Conservation (phyloP, 169 alveolate genomes). For the Plasmodium berghei region DNA sequence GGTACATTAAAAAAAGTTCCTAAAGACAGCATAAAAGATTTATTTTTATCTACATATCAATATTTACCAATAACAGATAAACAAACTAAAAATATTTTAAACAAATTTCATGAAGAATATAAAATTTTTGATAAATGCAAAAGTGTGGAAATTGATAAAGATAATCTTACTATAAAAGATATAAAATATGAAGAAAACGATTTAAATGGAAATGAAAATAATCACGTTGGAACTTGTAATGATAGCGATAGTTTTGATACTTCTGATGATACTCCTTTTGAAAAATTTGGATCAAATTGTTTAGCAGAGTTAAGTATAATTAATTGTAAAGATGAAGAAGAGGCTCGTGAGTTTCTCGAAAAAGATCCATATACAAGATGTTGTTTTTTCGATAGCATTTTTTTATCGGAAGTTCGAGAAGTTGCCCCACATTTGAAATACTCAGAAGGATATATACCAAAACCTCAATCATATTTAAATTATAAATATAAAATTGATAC, state of each 20-base stretch:
- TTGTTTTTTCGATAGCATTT: conserved; percentile 69
- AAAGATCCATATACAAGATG: conserved; percentile 77
- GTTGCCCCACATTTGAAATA: conserved; percentile 73
- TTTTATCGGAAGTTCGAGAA: conserved; percentile 64
- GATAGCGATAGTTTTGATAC: background rate
- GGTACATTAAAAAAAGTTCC: conserved; percentile 52
- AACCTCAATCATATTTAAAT: conserved; percentile 8
- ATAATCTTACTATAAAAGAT: background rate
- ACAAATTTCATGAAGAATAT: conserved; percentile 42
- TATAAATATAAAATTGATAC: conserved; percentile 59
- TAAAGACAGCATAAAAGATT: conserved; percentile 41
- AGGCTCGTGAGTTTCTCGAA: conserved; percentile 75
- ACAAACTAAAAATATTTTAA: conserved; percentile 31
- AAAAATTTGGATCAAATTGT: conserved; percentile 3
- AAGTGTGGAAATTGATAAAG: conserved; percentile 9
- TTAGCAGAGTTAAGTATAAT: conserved; percentile 73
- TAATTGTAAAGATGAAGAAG: conserved; percentile 70
- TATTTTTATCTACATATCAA: conserved; percentile 73
- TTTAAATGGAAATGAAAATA: background rate
- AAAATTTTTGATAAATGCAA: conserved; percentile 18
- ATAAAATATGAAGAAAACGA: background rate
- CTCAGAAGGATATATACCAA: conserved; percentile 53
- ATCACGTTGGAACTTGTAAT: background rate
- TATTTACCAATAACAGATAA: conserved; percentile 77
- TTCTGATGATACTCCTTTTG: background rate